These are phyloP conservation scores for Populus hybrid DNA, from an alignment of 441 rosid species.

Conservation along the genomic window DNA sequence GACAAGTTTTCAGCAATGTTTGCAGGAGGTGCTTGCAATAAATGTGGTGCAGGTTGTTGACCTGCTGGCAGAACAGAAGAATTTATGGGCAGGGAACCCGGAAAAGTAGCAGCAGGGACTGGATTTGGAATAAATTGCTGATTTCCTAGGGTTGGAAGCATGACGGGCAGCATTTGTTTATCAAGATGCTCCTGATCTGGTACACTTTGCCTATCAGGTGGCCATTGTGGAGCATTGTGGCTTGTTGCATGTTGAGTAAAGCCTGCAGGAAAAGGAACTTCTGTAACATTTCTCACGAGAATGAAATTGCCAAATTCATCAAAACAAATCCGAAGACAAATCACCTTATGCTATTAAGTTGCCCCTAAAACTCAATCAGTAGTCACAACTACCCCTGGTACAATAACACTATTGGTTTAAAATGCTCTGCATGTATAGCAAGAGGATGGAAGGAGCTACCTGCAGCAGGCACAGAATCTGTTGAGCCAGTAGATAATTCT, in stretches of 20 bases:
- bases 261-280: slow-evolving; percentile 36
- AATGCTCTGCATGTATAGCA: not conserved
- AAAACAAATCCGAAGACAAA: not conserved
- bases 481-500: slow-evolving; percentile 38
- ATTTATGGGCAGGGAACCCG: slow-evolving; percentile 57
- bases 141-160: slow-evolving; percentile 39
- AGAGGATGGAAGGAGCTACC: slow-evolving; percentile 33
- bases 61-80: slow-evolving; percentile 47
- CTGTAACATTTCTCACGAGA: not conserved
- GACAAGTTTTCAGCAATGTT: slow-evolving; percentile 61
- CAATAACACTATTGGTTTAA: not conserved
- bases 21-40: slow-evolving; percentile 35
- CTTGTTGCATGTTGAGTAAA: slow-evolving; percentile 42
- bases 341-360: not conserved
- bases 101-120: slow-evolving; percentile 46
- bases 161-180: slow-evolving; percentile 30
- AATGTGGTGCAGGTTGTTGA: slow-evolving; percentile 39
- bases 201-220: slow-evolving; percentile 44
- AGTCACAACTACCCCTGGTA: not conserved
- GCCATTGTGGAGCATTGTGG: slow-evolving; percentile 48
- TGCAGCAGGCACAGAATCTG: slow-evolving; percentile 44
- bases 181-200: slow-evolving; percentile 52
- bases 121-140: slow-evolving; percentile 66
- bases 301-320: not conserved
- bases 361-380: not conserved